Conservation (phyloP, 768 basidiomycete genomes). For the Cyathus striatus region DNA sequence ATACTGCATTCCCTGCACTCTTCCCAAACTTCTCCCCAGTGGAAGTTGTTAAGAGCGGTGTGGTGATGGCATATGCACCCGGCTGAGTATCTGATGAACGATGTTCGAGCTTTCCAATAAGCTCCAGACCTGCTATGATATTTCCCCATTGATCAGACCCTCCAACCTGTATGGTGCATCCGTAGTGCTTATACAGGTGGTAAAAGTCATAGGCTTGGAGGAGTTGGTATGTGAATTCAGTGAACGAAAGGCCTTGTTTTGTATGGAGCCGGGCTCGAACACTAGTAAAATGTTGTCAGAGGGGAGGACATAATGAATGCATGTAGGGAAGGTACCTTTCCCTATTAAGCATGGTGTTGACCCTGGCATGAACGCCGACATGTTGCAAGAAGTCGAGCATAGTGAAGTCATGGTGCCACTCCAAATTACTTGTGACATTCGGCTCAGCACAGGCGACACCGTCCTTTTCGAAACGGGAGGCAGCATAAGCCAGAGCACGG, state of each 20-base stretch:
- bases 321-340: constrained; percentile 60
- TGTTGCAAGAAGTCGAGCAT: constrained; percentile 81
- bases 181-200: constrained; percentile 55
- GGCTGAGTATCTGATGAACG: constrained; percentile 14
- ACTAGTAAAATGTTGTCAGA: constrained; percentile 30
- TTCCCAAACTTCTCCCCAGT: constrained; percentile 96
- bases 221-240: constrained; percentile 96
- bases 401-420: constrained; percentile 72
- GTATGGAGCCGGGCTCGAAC: constrained; percentile 77
- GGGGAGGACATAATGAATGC: constrained; percentile 1
- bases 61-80: constrained; percentile 77
- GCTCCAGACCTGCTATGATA: constrained; percentile 88
- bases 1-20: constrained; percentile 92
- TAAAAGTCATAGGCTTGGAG: constrained; percentile 96
- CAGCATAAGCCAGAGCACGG: constrained; percentile 59
- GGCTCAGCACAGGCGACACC: constrained; percentile 15
- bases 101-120: constrained; percentile 52
- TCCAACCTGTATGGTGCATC: constrained; percentile 85
- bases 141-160: constrained; percentile 99
- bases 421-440: constrained; percentile 42
- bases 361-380: constrained; percentile 74
- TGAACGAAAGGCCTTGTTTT: constrained; percentile 91
- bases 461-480: constrained; percentile 20
- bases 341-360: constrained; percentile 85
- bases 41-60: constrained; percentile 88